Percentiles rank a stretch among this genome's conserved stretches.
phyloP scores from a whole-genome alignment of 2,329 filamentous ascomycete species.

The Talaromyces sp. region DNA sequence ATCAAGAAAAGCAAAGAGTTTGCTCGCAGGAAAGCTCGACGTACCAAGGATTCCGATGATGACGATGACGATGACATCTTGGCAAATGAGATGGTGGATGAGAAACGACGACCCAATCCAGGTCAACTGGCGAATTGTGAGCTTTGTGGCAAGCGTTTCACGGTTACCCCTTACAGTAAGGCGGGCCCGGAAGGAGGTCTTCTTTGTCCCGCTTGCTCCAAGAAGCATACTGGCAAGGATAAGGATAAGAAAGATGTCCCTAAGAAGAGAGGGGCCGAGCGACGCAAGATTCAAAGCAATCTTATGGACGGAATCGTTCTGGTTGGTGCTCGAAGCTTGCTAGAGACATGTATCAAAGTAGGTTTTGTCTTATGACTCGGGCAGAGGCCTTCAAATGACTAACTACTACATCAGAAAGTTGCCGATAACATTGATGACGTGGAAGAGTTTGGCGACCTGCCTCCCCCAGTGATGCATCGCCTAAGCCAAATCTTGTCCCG shows the following conservation, averaged over 20 bases:
- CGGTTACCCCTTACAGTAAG: slow-evolving; percentile 86
- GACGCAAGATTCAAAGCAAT: slow-evolving; percentile 79
- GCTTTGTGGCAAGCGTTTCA: slow-evolving; percentile 82
- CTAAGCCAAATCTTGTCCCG: slow-evolving; percentile 67
- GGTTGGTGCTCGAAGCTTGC: slow-evolving; percentile 46
- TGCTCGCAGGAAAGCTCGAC: slow-evolving; percentile 47
- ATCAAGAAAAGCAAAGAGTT: slow-evolving; percentile 57
- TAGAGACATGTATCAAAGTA: slow-evolving; percentile 62
- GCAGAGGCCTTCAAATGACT: neutral
- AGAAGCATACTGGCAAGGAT: slow-evolving; percentile 68
- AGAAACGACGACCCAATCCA: slow-evolving; percentile 63
- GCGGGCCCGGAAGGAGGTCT: slow-evolving; percentile 80
- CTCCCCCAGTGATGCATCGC: slow-evolving; percentile 57
- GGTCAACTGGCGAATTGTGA: slow-evolving; percentile 90
- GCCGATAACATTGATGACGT: slow-evolving; percentile 65
- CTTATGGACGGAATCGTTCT: slow-evolving; percentile 71
- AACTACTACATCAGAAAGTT: slow-evolving; percentile 51
- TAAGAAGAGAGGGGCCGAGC: slow-evolving; percentile 58
- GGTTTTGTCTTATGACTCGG: slow-evolving; percentile 13
- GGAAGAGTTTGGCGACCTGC: slow-evolving; percentile 66
- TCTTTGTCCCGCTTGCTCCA: slow-evolving; percentile 81
- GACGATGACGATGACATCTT: slow-evolving; percentile 54
- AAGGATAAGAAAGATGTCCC: slow-evolving; percentile 61
- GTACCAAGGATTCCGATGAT: slow-evolving; percentile 46
- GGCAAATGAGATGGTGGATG: slow-evolving; percentile 57